A percentile compares a stretch with the other conserved stretches of the same genome.
phyloP scores from a whole-genome alignment of 2,329 filamentous ascomycete genomes.

The Microdochium trichocladiopsis region DNA sequence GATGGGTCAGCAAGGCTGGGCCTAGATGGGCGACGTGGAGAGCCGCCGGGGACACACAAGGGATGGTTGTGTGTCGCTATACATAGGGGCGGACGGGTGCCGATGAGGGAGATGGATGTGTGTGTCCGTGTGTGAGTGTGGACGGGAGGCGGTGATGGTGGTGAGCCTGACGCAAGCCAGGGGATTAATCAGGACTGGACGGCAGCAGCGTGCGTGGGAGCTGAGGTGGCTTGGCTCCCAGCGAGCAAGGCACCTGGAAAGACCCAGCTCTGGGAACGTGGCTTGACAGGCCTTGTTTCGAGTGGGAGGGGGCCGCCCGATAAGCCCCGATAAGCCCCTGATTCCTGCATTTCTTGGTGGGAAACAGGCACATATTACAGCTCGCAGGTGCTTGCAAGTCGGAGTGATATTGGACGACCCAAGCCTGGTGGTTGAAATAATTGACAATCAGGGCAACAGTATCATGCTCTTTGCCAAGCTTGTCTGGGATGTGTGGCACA shows the following conservation, averaged over 20 bases:
- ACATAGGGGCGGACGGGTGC: background rate
- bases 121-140: too few relatives aligned
- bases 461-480: too few relatives aligned
- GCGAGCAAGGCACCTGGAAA: too few relatives aligned
- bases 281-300: background rate
- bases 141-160: background rate
- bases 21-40: slow-evolving; percentile 6
- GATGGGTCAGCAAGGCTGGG: background rate
- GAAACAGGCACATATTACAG: too few relatives aligned
- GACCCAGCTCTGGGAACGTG: background rate
- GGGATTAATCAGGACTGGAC: background rate
- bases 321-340: background rate
- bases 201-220: background rate
- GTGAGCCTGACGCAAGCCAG: too few relatives aligned
- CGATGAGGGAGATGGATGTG: background rate
- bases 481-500: too few relatives aligned
- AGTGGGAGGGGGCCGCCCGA: background rate
- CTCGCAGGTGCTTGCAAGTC: too few relatives aligned
- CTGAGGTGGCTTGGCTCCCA: background rate
- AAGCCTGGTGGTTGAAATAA: too few relatives aligned
- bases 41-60: background rate
- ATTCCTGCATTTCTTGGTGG: background rate
- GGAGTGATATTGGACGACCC: too few relatives aligned
- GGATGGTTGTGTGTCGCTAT: background rate
- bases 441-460: too few relatives aligned